These are phyloP conservation scores for Fusarium hainanense DNA, from an alignment of 2,329 filamentous ascomycete species.

Conservation along the genomic window DNA sequence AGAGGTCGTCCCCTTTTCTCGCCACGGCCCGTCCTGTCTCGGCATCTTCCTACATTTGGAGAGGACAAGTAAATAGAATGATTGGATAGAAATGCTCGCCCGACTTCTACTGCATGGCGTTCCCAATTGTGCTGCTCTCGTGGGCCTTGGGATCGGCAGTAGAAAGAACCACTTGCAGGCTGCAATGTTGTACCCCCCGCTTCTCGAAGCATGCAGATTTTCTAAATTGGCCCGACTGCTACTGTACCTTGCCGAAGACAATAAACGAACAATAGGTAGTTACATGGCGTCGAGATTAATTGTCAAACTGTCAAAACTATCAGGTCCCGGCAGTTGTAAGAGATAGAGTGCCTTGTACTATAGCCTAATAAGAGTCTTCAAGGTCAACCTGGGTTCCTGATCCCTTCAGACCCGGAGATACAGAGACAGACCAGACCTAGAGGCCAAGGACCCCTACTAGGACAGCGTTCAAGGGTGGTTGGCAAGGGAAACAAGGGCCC, in stretches of 20 bases:
- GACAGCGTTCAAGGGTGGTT: slow-evolving; percentile 33
- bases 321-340: slow-evolving; percentile 26
- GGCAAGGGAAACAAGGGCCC: slow-evolving; percentile 24
- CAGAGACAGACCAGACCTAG: not conserved
- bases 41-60: slow-evolving; percentile 22
- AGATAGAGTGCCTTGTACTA: slow-evolving; percentile 3
- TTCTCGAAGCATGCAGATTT: slow-evolving; percentile 36
- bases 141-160: slow-evolving; percentile 26
- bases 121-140: slow-evolving; percentile 21
- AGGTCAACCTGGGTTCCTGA: slow-evolving; percentile 13
- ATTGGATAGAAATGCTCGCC: slow-evolving; percentile 5
- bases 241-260: not conserved
- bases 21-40: slow-evolving; percentile 36
- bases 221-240: not conserved
- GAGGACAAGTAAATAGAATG: slow-evolving; percentile 17
- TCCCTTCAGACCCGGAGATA: slow-evolving; percentile 1
- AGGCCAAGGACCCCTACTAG: slow-evolving; percentile 17
- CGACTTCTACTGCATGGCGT: slow-evolving; percentile 29
- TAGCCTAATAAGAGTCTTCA: slow-evolving; percentile 21
- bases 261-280: not conserved
- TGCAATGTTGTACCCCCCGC: slow-evolving; percentile 25
- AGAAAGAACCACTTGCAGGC: slow-evolving; percentile 15
- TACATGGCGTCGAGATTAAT: not conserved
- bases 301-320: not conserved
- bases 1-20: slow-evolving; percentile 5